Evolutionary conservation across 148 eudicot species (phyloP), one percentile per base, ranked within the genome.

Genomic region (Amaranthus cruentus): DNA sequence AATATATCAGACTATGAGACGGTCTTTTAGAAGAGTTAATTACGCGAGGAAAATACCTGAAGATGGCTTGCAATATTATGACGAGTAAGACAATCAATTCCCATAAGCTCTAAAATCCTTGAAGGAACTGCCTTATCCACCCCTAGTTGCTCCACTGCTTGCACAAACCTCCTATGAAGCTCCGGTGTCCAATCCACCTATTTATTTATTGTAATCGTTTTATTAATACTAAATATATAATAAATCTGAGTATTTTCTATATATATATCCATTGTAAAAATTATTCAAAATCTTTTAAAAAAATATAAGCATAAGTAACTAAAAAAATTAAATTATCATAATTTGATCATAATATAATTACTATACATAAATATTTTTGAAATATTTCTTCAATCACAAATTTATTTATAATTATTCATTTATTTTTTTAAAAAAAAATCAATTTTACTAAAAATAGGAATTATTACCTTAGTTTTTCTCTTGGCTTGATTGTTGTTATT

Each of bases 161-260:
- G 96, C 79, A 95, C 97, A 78, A 95, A 95, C 71, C 96, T 78
- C 83, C 97, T 81, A 83, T 95, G 99, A 28, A 92, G 87, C 72
- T 95, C 99, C 68, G 99, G 99, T 49, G 99, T 95, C 99, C 99
- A 95, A 74, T 95, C 99, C 81, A 95, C 99, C 99, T 95, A 50
- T 46, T 4, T 57, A 4, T 9, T 28, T 38, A 59, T 21, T 9
- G 18, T 52, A 50, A 8, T 62, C 43, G 43, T 47, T 48, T 56
- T 47, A n/a, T 21, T 44, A 38, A 12, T 62, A 55, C 65, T 50
- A 28, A 28, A 28, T 28, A 28, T 28, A 28, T 28, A 28, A 28
- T 28, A 28, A 28, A 8, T 68, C 71, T 54, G 0, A 13, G 49
- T 4, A 12, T 6, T 70, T 3, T 38, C 28, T 61, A 15, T 60